Conservation (phyloP, 2,329 filamentous ascomycete genomes). For the Diaporthe sp. region DNA sequence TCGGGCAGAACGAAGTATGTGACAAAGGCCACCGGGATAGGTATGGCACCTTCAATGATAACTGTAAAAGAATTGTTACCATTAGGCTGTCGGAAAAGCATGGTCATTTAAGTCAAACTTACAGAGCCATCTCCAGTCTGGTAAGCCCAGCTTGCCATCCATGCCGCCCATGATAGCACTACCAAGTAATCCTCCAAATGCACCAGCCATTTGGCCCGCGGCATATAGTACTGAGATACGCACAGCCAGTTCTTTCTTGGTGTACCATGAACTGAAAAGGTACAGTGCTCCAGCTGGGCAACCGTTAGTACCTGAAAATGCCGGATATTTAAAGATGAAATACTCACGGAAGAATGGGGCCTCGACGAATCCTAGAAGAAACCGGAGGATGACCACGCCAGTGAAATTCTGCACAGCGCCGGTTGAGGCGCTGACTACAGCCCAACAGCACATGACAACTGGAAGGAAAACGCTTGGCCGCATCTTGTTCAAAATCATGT, state of each 20-base stretch:
- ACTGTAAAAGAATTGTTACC: not conserved
- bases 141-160: constrained; percentile 25
- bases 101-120: not conserved
- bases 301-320: not conserved
- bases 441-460: constrained; percentile 46
- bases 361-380: constrained; percentile 38
- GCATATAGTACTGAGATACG: constrained; percentile 34
- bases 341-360: constrained; percentile 30
- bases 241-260: constrained; percentile 35
- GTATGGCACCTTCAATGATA: constrained; percentile 38
- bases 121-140: constrained; percentile 31
- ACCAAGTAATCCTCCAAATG: constrained; percentile 36
- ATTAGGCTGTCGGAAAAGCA: not conserved
- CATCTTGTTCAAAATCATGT: constrained; percentile 60
- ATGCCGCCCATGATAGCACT: constrained; percentile 38
- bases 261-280: constrained; percentile 40
- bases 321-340: no score
- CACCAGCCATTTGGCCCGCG: constrained; percentile 33
- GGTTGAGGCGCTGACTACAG: constrained; percentile 44
- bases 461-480: constrained; percentile 57
- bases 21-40: constrained; percentile 39
- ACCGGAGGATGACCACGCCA: constrained; percentile 24
- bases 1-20: constrained; percentile 40
- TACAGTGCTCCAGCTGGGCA: constrained; percentile 19
- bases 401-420: constrained; percentile 39